A percentile compares a stretch with the other conserved stretches of the same genome.
These are phyloP conservation scores for Citrullus amarus DNA, from an alignment of 306 rosid genomes.

Conservation along the genomic window DNA sequence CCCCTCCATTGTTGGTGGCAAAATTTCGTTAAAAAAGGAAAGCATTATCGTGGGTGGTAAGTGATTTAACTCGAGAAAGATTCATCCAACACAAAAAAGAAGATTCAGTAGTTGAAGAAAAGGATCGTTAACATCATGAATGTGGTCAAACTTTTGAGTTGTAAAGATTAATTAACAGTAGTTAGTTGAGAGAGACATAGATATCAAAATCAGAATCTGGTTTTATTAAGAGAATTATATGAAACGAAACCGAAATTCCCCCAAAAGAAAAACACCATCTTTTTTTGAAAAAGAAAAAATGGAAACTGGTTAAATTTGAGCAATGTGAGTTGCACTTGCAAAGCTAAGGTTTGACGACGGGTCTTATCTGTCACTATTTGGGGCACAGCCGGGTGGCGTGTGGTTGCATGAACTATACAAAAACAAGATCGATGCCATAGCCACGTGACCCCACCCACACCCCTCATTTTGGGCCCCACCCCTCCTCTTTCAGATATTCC, in stretches of 20 bases:
- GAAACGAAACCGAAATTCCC: neutral
- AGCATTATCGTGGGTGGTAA: neutral
- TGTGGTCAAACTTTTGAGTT: neutral
- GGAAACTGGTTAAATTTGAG: neutral
- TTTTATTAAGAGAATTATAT: neutral
- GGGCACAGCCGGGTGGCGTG: conserved; percentile 6
- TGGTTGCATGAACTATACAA: neutral
- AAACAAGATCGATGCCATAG: neutral
- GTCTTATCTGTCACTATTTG: neutral
- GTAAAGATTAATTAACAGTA: neutral
- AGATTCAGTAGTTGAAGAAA: neutral
- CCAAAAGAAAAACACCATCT: neutral
- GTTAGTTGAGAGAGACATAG: too few relatives aligned
- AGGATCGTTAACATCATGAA: neutral
- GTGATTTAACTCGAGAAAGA: conserved; percentile 3
- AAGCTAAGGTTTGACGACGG: neutral
- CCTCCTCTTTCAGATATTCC: neutral
- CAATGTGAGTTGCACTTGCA: neutral
- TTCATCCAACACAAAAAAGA: neutral
- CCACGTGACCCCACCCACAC: conserved; percentile 5
- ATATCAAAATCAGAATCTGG: neutral
- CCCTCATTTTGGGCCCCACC: neutral
- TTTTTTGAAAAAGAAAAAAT: neutral
- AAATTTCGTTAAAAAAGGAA: neutral
- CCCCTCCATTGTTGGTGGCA: neutral